phyloP scores from a whole-genome alignment of 108 stramenopile genomes.

The Fragilariopsis cylindrus region DNA sequence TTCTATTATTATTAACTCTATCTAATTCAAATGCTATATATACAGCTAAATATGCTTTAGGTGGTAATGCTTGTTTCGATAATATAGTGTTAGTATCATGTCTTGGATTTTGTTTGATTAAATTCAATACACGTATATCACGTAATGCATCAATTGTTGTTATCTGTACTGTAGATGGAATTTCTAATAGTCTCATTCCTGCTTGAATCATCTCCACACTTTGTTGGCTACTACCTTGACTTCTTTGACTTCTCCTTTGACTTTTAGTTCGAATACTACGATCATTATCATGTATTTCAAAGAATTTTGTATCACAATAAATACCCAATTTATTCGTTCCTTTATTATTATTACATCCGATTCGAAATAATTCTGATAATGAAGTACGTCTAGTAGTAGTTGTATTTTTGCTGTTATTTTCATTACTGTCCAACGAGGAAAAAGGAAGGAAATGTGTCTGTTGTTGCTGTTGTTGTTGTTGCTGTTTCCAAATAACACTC shows the following conservation, averaged over 20 bases:
- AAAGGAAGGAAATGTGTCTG: no score
- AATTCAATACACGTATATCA: not conserved
- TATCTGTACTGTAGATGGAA: conserved; percentile 4
- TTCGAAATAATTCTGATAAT: conserved; percentile 1
- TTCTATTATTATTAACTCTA: not conserved
- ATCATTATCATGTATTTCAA: not conserved
- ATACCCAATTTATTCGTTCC: not conserved
- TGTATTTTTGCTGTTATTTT: no score
- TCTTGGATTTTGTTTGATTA: not conserved
- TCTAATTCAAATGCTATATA: not conserved
- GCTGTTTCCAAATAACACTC: no score
- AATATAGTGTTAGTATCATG: not conserved
- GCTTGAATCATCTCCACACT: not conserved
- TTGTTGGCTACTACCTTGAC: not conserved
- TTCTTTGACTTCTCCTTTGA: not conserved
- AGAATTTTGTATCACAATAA: not conserved
- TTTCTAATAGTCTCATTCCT: conserved; percentile 1
- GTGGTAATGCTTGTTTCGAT: not conserved
- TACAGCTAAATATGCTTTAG: conserved; percentile 8
- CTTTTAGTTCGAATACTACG: not conserved
- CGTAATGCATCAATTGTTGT: conserved; percentile 9
- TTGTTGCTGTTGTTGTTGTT: no score
- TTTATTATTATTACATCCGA: not conserved
- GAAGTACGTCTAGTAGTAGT: not conserved
- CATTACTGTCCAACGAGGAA: no score